Percentiles rank a stretch among this genome's conserved stretches.
Evolutionary conservation across 441 rosid species (phyloP).

Genomic region (Raphanus hybrid): DNA sequence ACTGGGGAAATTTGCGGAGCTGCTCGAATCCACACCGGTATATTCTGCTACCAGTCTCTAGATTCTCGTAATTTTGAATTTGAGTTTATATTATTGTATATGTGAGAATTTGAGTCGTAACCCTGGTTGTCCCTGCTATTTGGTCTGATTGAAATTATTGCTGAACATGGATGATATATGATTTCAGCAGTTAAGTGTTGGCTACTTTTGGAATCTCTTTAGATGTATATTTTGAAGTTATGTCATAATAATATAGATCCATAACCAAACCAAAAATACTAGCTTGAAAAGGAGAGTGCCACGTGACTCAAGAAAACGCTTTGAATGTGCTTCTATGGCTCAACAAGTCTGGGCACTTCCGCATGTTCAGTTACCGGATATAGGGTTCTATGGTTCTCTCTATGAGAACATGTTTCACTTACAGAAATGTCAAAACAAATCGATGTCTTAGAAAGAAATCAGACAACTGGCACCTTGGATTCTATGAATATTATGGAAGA

Average conservation of each 20-base stretch:
- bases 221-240: background rate
- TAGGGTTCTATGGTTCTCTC: background rate
- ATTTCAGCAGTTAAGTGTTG: background rate
- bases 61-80: background rate
- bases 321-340: background rate
- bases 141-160: background rate
- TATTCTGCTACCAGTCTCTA: slow-evolving; percentile 34
- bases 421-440: background rate
- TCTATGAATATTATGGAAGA: background rate
- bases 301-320: background rate
- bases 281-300: background rate
- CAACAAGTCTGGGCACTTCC: background rate
- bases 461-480: background rate
- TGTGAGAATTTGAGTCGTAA: slow-evolving; percentile 15
- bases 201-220: background rate
- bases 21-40: slow-evolving; percentile 66
- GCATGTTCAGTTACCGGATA: background rate
- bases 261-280: background rate
- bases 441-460: background rate
- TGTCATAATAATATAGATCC: background rate
- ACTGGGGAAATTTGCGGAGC: slow-evolving; percentile 61
- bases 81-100: slow-evolving; percentile 24
- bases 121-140: background rate
- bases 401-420: background rate
- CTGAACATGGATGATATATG: slow-evolving; percentile 6